Evolutionary conservation across 305 asterid genomes (phyloP).

Genomic region (Fraxinus dipetala): DNA sequence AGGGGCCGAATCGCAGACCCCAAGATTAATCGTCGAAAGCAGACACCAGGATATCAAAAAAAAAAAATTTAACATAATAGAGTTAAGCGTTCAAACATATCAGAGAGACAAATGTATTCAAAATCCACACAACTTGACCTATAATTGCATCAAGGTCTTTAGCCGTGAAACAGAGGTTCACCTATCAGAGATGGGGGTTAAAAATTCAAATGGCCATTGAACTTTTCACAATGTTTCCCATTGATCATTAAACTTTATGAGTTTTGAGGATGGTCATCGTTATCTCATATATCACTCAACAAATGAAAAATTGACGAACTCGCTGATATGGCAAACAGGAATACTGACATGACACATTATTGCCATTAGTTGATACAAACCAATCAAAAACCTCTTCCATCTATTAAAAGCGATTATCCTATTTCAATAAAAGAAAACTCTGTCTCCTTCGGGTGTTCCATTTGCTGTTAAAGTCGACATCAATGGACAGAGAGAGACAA

Average conservation of each 20-base stretch:
- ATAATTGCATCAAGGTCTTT: neutral
- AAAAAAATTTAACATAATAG: no score
- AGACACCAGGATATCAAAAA: no score
- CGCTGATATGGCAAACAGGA: neutral
- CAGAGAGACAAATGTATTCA: neutral
- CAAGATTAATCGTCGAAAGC: no score
- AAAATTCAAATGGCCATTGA: neutral
- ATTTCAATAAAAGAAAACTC: neutral
- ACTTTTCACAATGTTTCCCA: neutral
- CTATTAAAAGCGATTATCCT: neutral
- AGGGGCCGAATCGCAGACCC: no score
- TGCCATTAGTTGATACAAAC: neutral
- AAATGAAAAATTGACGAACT: neutral
- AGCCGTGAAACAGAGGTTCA: neutral
- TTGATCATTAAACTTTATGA: no score
- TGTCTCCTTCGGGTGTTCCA: neutral
- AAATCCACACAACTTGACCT: neutral
- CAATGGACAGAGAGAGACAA: neutral
- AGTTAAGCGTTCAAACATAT: neutral
- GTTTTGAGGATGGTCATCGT: neutral
- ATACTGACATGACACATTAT: neutral
- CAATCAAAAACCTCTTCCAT: no score
- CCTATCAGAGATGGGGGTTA: neutral
- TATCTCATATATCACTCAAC: neutral
- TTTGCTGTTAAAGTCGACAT: no score